A percentile compares a stretch with the other conserved stretches of the same genome.
Evolutionary conservation across 2,329 filamentous ascomycete species (phyloP).

Genomic region (Apiospora aurea): DNA sequence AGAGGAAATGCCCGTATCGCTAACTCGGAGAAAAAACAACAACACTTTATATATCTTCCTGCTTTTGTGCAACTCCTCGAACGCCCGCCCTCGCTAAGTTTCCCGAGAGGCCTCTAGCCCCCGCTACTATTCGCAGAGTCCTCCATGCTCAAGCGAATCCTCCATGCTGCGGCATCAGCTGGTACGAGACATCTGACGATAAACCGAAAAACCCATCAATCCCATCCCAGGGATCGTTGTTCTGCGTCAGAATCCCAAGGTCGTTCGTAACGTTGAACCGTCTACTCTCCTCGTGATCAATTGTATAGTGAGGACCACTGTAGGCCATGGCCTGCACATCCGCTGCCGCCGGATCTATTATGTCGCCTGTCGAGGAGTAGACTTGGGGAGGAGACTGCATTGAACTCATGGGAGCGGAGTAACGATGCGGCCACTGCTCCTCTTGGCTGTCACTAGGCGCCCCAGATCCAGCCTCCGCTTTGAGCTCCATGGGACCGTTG

Average conservation of each 20-base stretch:
- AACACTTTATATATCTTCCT: not conserved
- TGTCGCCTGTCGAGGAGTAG: slow-evolving; percentile 21
- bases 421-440: slow-evolving; percentile 21
- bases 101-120: not conserved
- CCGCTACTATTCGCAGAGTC: not conserved
- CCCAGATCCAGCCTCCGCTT: slow-evolving; percentile 11
- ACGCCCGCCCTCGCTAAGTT: not conserved
- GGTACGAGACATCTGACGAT: slow-evolving; percentile 14
- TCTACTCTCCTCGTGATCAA: slow-evolving; percentile 23
- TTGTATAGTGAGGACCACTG: not conserved
- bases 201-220: slow-evolving; percentile 23
- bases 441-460: slow-evolving; percentile 14
- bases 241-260: slow-evolving; percentile 28
- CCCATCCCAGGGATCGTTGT: slow-evolving; percentile 26
- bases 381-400: slow-evolving; percentile 19
- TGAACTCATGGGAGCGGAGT: slow-evolving; percentile 1
- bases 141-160: slow-evolving; percentile 16
- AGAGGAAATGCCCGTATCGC: slow-evolving; percentile 6
- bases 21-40: slow-evolving; percentile 10
- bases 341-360: slow-evolving; percentile 16
- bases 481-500: slow-evolving; percentile 22
- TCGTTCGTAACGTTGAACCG: slow-evolving; percentile 28
- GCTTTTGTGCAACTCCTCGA: slow-evolving; percentile 23
- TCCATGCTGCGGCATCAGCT: slow-evolving; percentile 10
- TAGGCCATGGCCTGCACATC: slow-evolving; percentile 21